These are phyloP conservation scores for Austroboletus novae-zelandiae DNA, from an alignment of 1,284 basidiomycete genomes.

Conservation along the genomic window DNA sequence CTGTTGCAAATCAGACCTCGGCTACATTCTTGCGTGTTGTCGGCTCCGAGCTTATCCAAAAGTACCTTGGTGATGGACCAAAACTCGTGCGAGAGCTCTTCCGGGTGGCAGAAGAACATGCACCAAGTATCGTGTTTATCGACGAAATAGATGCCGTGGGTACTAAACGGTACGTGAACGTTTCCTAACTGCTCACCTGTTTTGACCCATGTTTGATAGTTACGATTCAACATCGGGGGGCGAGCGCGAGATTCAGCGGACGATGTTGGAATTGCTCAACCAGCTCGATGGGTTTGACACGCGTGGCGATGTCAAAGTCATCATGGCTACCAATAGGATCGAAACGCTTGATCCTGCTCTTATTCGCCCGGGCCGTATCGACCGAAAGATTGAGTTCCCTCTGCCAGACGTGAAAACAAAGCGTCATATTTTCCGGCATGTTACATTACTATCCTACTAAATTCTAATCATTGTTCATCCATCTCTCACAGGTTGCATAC, in stretches of 20 bases:
- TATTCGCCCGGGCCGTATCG: constrained; percentile 97
- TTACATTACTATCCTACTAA: constrained; percentile 1
- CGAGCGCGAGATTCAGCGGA: constrained; percentile 98
- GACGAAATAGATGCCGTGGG: constrained; percentile 99
- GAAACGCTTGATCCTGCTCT: constrained; percentile 95
- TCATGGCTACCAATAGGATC: constrained; percentile 92
- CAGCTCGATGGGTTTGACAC: constrained; percentile 99
- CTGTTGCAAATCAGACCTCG: constrained; percentile 98
- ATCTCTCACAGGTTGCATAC: constrained; percentile 74
- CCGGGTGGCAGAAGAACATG: constrained; percentile 95
- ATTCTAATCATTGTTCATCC: not conserved
- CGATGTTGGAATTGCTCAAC: constrained; percentile 98
- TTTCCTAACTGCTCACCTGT: not conserved
- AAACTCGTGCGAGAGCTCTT: constrained; percentile 98
- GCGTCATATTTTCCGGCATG: constrained; percentile 93
- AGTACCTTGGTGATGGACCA: constrained; percentile 99
- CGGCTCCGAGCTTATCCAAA: constrained; percentile 98
- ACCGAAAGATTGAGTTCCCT: constrained; percentile 97
- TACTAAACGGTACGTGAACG: constrained; percentile 80
- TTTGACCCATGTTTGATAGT: constrained; percentile 38
- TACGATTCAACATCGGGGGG: constrained; percentile 98
- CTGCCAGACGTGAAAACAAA: constrained; percentile 95
- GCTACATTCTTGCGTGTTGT: constrained; percentile 98
- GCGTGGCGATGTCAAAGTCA: constrained; percentile 98
- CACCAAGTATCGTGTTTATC: constrained; percentile 99